Percentiles rank a stretch among this genome's conserved stretches.
Evolutionary conservation across 1,284 basidiomycete genomes (phyloP).

Genomic region (Rhizoctonia solani): DNA sequence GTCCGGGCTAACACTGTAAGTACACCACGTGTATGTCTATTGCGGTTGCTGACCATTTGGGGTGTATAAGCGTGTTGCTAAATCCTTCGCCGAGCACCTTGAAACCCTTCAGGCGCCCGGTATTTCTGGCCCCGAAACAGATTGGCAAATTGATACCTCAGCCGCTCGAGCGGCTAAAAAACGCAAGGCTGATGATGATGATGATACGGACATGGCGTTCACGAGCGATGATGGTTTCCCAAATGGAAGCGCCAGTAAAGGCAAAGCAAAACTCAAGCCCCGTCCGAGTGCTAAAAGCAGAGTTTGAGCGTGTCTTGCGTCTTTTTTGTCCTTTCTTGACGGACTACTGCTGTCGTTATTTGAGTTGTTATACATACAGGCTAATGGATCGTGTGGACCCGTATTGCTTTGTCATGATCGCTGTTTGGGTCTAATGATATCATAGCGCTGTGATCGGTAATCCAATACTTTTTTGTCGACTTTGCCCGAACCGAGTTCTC

Average conservation of each 20-base stretch:
- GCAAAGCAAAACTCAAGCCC: no score
- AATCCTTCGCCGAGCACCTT: conserved; percentile 13
- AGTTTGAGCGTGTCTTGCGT: not conserved
- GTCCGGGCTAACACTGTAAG: conserved; percentile 19
- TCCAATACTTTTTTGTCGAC: conserved; percentile 27
- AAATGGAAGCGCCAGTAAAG: not conserved
- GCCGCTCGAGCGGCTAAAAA: not conserved
- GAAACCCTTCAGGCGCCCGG: conserved; percentile 1
- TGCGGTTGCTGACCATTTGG: not conserved
- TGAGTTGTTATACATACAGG: not conserved
- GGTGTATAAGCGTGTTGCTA: conserved; percentile 5
- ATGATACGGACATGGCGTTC: not conserved
- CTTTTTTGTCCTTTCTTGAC: no score
- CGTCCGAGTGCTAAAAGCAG: not conserved
- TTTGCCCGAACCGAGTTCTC: not conserved
- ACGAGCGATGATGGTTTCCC: not conserved
- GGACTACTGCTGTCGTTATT: not conserved
- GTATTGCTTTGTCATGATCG: not conserved
- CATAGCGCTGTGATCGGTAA: conserved; percentile 16
- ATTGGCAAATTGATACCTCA: conserved; percentile 1
- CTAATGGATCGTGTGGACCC: not conserved
- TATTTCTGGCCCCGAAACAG: conserved; percentile 19
- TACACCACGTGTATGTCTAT: not conserved
- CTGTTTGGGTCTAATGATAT: not conserved
- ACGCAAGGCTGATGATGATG: conserved; percentile 24